A percentile compares a stretch with the other conserved stretches of the same genome.
These are phyloP conservation scores for Penicillium bialowiezense DNA, from an alignment of 495 filamentous ascomycete genomes.

Conservation along the genomic window DNA sequence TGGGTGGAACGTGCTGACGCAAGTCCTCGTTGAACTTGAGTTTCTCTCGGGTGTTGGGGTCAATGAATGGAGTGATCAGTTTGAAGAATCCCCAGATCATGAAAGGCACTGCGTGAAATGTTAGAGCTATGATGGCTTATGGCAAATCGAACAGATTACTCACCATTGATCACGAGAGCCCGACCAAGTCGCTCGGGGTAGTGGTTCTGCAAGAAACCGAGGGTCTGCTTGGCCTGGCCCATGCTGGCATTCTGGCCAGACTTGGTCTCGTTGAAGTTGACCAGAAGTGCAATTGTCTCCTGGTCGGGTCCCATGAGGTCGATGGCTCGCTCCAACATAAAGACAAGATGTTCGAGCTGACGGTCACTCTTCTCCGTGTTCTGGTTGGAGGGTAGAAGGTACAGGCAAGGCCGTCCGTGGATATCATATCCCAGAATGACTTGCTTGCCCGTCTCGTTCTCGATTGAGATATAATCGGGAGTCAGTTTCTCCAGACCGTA, in stretches of 20 bases:
- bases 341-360: conserved; percentile 92
- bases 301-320: conserved; percentile 83
- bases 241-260: conserved; percentile 74
- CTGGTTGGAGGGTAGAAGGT: conserved; percentile 82
- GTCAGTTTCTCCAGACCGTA: conserved; percentile 75
- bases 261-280: conserved; percentile 81
- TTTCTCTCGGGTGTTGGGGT: conserved; percentile 86
- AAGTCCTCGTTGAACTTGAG: conserved; percentile 93
- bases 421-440: conserved; percentile 85
- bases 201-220: conserved; percentile 88
- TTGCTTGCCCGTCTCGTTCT: conserved; percentile 97
- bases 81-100: conserved; percentile 90
- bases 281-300: conserved; percentile 79
- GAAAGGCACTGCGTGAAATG: conserved; percentile 66
- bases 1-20: conserved; percentile 67
- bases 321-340: conserved; percentile 86
- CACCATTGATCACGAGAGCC: conserved; percentile 83
- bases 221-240: conserved; percentile 70
- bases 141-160: no score
- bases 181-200: conserved; percentile 91
- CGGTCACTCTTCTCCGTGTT: conserved; percentile 87
- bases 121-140: no score
- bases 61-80: conserved; percentile 91
- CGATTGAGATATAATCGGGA: conserved; percentile 77
- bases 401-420: conserved; percentile 77